These are phyloP conservation scores for Carex cristatella DNA, from an alignment of 176 grass and related monocot genomes.

Conservation along the genomic window DNA sequence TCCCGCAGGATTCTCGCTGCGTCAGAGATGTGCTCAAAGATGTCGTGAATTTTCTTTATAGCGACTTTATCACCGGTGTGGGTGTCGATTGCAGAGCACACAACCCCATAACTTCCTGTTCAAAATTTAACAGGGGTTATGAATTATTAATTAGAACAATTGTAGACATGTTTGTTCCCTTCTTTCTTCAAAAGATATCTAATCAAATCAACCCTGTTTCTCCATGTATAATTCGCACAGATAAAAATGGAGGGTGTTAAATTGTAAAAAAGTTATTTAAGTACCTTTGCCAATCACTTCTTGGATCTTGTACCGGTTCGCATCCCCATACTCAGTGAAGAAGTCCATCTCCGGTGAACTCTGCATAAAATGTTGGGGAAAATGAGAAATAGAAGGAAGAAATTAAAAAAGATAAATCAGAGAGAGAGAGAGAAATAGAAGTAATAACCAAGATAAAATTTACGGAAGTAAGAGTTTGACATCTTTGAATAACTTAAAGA, in stretches of 20 bases:
- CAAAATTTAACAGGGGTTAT: neutral
- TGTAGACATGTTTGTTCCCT: neutral
- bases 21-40: slow-evolving; percentile 98
- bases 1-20: slow-evolving; percentile 93
- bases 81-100: slow-evolving; percentile 88
- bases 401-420: neutral
- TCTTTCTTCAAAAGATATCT: neutral
- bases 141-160: neutral
- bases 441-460: neutral
- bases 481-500: neutral
- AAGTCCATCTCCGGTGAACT: slow-evolving; percentile 69
- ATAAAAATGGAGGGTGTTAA: neutral
- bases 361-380: slow-evolving; percentile 31
- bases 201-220: neutral
- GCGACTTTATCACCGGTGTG: slow-evolving; percentile 92
- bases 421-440: neutral
- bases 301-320: slow-evolving; percentile 94
- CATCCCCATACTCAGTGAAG: slow-evolving; percentile 90
- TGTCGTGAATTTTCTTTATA: slow-evolving; percentile 98
- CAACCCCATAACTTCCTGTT: slow-evolving; percentile 82
- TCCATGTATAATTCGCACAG: neutral
- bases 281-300: slow-evolving; percentile 87
- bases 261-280: neutral
- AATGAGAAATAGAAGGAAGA: neutral
- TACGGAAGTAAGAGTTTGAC: neutral